Percentiles rank a stretch among this genome's conserved stretches.
These are phyloP conservation scores for Penicillium decumbens DNA, from an alignment of 2,329 filamentous ascomycete species.

Conservation along the genomic window DNA sequence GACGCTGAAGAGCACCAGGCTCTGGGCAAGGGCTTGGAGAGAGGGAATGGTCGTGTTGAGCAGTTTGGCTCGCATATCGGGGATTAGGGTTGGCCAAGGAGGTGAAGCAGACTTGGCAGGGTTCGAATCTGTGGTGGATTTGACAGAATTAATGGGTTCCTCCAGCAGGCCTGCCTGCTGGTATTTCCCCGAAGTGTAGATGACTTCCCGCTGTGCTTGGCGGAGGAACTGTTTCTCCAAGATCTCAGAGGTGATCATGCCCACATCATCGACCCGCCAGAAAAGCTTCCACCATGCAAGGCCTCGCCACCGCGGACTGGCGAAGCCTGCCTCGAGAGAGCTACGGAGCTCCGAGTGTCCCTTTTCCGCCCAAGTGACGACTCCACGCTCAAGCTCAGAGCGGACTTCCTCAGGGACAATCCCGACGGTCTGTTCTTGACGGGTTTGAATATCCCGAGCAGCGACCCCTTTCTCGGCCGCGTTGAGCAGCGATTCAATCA, in stretches of 20 bases:
- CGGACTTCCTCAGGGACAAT: conserved; percentile 44
- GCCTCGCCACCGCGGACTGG: conserved; percentile 70
- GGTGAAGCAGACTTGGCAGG: conserved; percentile 9
- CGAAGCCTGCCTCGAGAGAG: conserved; percentile 72
- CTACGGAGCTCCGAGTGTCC: conserved; percentile 80
- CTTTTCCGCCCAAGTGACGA: conserved; percentile 69
- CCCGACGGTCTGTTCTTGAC: conserved; percentile 28
- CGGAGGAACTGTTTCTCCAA: conserved; percentile 71
- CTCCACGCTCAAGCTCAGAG: conserved; percentile 52
- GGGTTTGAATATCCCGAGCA: conserved; percentile 27
- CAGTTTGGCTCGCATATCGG: conserved; percentile 63
- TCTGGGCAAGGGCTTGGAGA: conserved; percentile 68
- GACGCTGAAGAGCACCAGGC: conserved; percentile 68
- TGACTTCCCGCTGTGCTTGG: conserved; percentile 71
- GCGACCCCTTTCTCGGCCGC: conserved; percentile 33
- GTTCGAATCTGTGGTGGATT: conserved; percentile 7
- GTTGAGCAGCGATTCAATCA: conserved; percentile 64
- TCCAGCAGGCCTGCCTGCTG: conserved; percentile 57
- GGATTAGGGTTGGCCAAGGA: conserved; percentile 71
- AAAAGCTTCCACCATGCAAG: conserved; percentile 93
- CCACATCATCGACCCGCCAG: conserved; percentile 89
- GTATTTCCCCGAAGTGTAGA: conserved; percentile 76
- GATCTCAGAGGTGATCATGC: conserved; percentile 75
- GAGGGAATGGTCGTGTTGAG: conserved; percentile 63
- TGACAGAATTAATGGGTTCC: conserved; percentile 9